Conservation (phyloP, 129 eudicot species). For the Centrapalus pauciflorus region DNA sequence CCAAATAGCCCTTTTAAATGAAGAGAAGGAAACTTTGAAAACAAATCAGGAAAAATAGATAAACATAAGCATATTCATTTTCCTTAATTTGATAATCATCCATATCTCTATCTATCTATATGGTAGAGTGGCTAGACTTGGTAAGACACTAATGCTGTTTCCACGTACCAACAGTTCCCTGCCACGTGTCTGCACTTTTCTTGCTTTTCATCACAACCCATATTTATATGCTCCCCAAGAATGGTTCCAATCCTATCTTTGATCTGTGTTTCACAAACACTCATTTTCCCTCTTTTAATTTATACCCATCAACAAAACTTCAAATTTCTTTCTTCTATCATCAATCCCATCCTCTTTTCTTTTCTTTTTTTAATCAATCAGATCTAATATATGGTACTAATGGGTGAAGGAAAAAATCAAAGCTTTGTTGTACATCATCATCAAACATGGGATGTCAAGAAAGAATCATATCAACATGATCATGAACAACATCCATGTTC, state of each 20-base stretch:
- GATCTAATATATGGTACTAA: constrained; percentile 2
- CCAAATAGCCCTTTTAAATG: too few relatives aligned
- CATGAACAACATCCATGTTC: constrained; percentile 28
- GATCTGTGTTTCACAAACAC: constrained; percentile 31
- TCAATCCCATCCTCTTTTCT: not conserved
- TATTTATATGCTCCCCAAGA: constrained; percentile 39
- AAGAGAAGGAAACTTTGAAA: too few relatives aligned
- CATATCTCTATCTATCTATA: constrained; percentile 28
- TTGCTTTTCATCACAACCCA: constrained; percentile 12
- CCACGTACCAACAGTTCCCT: constrained; percentile 12
- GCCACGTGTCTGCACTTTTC: constrained; percentile 31
- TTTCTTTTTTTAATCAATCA: constrained; percentile 14
- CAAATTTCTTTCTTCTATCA: not conserved
- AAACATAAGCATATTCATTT: not conserved
- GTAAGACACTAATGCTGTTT: constrained; percentile 18
- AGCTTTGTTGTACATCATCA: not conserved
- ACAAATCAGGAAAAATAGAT: not conserved
- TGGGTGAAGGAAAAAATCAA: constrained; percentile 18
- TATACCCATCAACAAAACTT: not conserved
- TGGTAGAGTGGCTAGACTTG: constrained; percentile 21
- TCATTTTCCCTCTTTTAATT: constrained; percentile 2
- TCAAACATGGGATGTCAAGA: constrained; percentile 8
- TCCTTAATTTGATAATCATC: constrained; percentile 11
- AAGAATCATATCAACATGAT: constrained; percentile 1
- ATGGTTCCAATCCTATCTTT: constrained; percentile 29